Evolutionary conservation across 441 rosid genomes (phyloP), one percentile per base, ranked within the genome.

Genomic region (Codiaeum variegatum): DNA sequence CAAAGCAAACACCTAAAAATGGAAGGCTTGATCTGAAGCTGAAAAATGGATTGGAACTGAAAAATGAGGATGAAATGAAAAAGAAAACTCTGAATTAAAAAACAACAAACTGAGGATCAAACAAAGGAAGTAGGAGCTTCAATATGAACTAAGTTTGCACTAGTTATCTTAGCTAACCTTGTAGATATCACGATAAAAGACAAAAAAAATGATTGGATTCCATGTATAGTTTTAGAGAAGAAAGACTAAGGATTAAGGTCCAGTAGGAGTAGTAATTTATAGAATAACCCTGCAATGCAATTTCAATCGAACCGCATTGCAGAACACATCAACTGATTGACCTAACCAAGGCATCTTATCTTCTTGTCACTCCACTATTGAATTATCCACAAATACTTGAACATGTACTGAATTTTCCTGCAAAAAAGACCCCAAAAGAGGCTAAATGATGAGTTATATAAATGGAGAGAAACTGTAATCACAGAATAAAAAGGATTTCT

Each of bases 281-380:
- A 91, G 86, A 81, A 91, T 91, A 76, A 89, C 94, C 76, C 90
- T 83, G 87, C 94, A 91, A 75, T 91, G 86, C 6, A 88, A 80
- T 81, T 88, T 88, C 80, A 85, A 77, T 67, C 70, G 77, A 73
- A 85, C 80, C 66, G 86, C 85, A 80, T 80, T 88, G 76, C 86
- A 84, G 73, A 78, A 79, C 66, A 81, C 78, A 71, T 80, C 87
- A 80, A 87, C 79, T 56, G 79, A 80, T 66, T 31, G 70, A 72
- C 81, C 84, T 64, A 82, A 78, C 93, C 88, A 87, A 85, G 85
- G 85, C 96, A 88, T 90, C 46, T 72, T 87, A 87, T 31, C 76
- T 44, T 71, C 65, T 73, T 73, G 68, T 75, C 62, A 38, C 75
- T 62, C 66, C 44, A 69, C 72, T 73, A 70, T 74, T 62, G 2